Evolutionary conservation across 768 basidiomycete genomes (phyloP).

Genomic region (Podaxis mareebaensis): DNA sequence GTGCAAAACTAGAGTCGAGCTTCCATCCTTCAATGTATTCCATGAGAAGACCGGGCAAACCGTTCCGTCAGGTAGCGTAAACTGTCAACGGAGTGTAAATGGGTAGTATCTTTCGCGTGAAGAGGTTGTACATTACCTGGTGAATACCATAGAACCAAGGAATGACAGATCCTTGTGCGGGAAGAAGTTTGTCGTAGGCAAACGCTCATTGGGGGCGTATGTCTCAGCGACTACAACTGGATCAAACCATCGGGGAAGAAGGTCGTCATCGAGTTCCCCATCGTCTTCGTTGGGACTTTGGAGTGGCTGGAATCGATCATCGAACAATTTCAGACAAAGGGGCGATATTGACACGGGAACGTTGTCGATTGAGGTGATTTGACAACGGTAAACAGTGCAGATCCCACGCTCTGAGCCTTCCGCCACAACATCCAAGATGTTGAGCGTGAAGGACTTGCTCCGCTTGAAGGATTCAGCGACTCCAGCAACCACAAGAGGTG

Average conservation of each 20-base stretch:
- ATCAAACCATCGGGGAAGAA: conserved; percentile 15
- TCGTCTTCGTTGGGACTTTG: conserved; percentile 16
- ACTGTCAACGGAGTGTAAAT: conserved; percentile 8
- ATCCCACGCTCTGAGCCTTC: conserved; percentile 14
- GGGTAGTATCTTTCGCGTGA: not conserved
- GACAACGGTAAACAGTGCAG: conserved; percentile 19
- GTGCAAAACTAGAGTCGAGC: conserved; percentile 17
- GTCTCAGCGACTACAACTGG: conserved; percentile 19
- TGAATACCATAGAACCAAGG: conserved; percentile 30
- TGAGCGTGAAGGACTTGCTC: conserved; percentile 16
- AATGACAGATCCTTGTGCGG: conserved; percentile 26
- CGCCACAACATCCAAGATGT: conserved; percentile 18
- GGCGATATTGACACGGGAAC: conserved; percentile 15
- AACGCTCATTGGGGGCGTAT: conserved; percentile 23
- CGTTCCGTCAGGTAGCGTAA: conserved; percentile 19
- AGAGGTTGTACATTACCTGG: conserved; percentile 18
- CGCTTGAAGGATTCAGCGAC: conserved; percentile 3
- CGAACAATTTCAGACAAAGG: conserved; percentile 24
- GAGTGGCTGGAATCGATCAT: conserved; percentile 22
- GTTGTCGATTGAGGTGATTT: conserved; percentile 23
- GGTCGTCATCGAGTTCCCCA: conserved; percentile 12
- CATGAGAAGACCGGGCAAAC: conserved; percentile 22
- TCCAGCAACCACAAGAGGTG: conserved; percentile 13
- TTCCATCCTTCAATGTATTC: conserved; percentile 21
- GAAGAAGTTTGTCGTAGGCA: conserved; percentile 25